A percentile compares a stretch with the other conserved stretches of the same genome.
Evolutionary conservation across 1,139 yeast species (phyloP).

Genomic region (Geotrichum candidum): DNA sequence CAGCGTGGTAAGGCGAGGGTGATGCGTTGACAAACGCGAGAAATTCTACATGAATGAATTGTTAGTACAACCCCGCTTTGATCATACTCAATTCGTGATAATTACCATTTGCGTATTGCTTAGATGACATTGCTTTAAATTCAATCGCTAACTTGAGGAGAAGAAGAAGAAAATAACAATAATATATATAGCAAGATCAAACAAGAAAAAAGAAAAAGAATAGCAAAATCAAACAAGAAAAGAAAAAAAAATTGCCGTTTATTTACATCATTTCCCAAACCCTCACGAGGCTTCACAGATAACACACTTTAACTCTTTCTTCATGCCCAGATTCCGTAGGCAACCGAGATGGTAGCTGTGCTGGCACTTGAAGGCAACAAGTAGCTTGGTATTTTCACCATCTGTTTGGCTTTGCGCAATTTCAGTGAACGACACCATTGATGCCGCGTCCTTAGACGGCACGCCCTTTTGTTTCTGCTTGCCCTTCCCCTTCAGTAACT

Average conservation of each 20-base stretch:
- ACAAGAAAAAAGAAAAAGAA: background rate
- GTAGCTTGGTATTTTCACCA: constrained; percentile 18
- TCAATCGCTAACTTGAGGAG: background rate
- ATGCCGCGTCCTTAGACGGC: background rate
- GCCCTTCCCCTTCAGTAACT: constrained; percentile 14
- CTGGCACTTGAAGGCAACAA: constrained; percentile 48
- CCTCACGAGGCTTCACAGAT: constrained; percentile 14
- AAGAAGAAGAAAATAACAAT: background rate
- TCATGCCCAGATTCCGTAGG: constrained; percentile 42
- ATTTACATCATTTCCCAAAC: background rate
- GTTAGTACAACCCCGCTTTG: background rate
- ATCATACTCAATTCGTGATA: background rate
- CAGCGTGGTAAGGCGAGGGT: constrained; percentile 96
- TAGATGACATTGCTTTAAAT: constrained; percentile 13
- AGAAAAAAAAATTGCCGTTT: background rate
- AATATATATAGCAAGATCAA: background rate
- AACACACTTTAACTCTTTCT: constrained; percentile 17
- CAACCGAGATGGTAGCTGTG: constrained; percentile 71
- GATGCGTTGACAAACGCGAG: constrained; percentile 74
- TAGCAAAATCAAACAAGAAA: background rate
- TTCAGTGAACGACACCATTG: constrained; percentile 1
- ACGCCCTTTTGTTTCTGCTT: constrained; percentile 5
- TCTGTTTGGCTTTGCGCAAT: constrained; percentile 24
- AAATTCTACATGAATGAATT: constrained; percentile 43
- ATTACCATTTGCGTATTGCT: constrained; percentile 17